phyloP scores from a whole-genome alignment of 2,329 filamentous ascomycete species.

The Pestalotiopsis sp. region DNA sequence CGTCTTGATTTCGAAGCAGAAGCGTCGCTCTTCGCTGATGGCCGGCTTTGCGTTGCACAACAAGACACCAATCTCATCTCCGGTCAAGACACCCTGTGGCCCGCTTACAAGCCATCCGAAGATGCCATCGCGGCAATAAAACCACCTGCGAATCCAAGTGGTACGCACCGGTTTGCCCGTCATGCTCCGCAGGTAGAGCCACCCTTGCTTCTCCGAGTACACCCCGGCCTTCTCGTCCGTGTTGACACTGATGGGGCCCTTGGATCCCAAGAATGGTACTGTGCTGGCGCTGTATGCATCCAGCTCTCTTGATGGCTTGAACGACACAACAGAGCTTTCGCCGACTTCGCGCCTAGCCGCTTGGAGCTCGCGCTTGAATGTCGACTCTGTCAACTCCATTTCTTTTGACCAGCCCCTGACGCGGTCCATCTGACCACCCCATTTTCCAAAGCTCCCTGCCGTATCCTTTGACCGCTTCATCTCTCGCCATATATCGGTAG shows the following conservation, averaged over 20 bases:
- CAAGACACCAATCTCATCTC: slow-evolving; percentile 92
- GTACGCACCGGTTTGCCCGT: slow-evolving; percentile 88
- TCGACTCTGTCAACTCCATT: slow-evolving; percentile 85
- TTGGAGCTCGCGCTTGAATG: slow-evolving; percentile 81
- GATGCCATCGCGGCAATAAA: slow-evolving; percentile 92
- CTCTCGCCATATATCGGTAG: slow-evolving; percentile 86
- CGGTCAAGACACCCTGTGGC: slow-evolving; percentile 85
- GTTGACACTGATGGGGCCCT: slow-evolving; percentile 66
- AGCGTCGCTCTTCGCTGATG: slow-evolving; percentile 88
- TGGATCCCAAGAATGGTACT: slow-evolving; percentile 80
- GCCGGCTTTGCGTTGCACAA: slow-evolving; percentile 92
- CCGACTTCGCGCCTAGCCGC: slow-evolving; percentile 80
- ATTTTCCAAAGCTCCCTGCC: slow-evolving; percentile 65
- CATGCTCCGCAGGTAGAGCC: slow-evolving; percentile 82
- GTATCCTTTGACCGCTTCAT: slow-evolving; percentile 73
- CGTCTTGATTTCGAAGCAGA: slow-evolving; percentile 98
- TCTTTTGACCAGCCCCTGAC: slow-evolving; percentile 91
- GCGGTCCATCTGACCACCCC: slow-evolving; percentile 82
- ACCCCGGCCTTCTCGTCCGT: slow-evolving; percentile 50
- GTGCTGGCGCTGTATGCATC: slow-evolving; percentile 92
- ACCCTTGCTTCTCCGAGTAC: slow-evolving; percentile 84
- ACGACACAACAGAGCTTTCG: slow-evolving; percentile 69
- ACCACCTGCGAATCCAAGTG: slow-evolving; percentile 91
- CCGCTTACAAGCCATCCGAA: slow-evolving; percentile 93
- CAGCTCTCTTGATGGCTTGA: slow-evolving; percentile 84